phyloP scores from a whole-genome alignment of 1,284 basidiomycete species.

The Lentinus polychrous region DNA sequence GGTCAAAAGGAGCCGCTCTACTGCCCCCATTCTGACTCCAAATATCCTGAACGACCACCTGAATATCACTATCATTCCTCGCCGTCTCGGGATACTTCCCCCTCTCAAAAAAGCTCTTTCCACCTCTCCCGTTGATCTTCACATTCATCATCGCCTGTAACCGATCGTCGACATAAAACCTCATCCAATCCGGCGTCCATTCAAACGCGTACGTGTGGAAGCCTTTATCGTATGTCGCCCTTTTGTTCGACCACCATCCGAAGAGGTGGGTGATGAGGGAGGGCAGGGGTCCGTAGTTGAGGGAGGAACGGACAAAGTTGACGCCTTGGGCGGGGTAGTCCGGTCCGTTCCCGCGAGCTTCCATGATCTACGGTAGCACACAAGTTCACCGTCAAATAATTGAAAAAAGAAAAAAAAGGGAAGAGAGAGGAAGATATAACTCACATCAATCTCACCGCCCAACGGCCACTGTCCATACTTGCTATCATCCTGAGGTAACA shows the following conservation, averaged over 20 bases:
- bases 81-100: conserved; percentile 28
- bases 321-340: conserved; percentile 58
- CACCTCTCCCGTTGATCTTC: conserved; percentile 29
- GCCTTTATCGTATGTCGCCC: conserved; percentile 50
- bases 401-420: background rate
- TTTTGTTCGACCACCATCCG: conserved; percentile 65
- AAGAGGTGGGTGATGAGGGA: conserved; percentile 51
- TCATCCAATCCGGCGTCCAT: conserved; percentile 72
- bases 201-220: conserved; percentile 76
- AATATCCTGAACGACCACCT: conserved; percentile 42
- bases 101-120: conserved; percentile 33
- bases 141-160: conserved; percentile 46
- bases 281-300: conserved; percentile 72
- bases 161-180: conserved; percentile 41
- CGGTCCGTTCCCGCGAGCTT: conserved; percentile 59
- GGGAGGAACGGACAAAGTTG: conserved; percentile 66
- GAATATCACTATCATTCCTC: conserved; percentile 39
- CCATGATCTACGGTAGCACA: conserved; percentile 49
- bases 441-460: conserved; percentile 67
- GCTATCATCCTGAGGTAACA: conserved; percentile 64
- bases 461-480: conserved; percentile 74
- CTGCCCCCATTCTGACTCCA: conserved; percentile 38
- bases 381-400: background rate
- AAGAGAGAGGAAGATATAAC: conserved; percentile 13
- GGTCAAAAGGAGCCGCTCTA: conserved; percentile 72